These are phyloP conservation scores for Grosmannia clavigera DNA, from an alignment of 2,329 filamentous ascomycete genomes.

Conservation along the genomic window DNA sequence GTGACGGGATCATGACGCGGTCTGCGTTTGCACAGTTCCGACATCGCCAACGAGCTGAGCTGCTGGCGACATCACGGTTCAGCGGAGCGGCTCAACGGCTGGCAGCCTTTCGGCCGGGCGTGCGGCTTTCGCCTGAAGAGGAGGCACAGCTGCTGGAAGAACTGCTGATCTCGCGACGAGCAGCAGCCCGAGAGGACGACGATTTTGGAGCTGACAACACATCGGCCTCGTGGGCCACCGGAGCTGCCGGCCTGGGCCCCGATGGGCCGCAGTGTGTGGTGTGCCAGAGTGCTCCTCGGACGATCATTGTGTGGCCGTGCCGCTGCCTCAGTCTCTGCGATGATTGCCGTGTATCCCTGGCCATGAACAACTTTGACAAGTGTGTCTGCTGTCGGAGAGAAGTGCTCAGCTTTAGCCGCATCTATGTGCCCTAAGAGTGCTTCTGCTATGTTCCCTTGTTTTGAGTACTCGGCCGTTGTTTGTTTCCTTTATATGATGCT, in stretches of 20 bases:
- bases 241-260: constrained; percentile 58
- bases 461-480: background rate
- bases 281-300: constrained; percentile 75
- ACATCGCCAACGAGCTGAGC: constrained; percentile 54
- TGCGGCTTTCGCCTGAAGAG: constrained; percentile 41
- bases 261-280: constrained; percentile 81
- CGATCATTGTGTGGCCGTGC: constrained; percentile 92
- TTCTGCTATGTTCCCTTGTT: background rate
- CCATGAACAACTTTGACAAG: constrained; percentile 94
- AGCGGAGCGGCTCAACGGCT: constrained; percentile 14
- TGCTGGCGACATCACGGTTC: constrained; percentile 34
- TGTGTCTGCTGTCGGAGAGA: constrained; percentile 89
- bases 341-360: constrained; percentile 83
- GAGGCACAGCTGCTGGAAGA: constrained; percentile 50
- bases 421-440: constrained; percentile 59
- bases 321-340: constrained; percentile 90
- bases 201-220: constrained; percentile 3
- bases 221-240: constrained; percentile 47
- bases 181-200: constrained; percentile 4
- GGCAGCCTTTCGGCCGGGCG: constrained; percentile 18
- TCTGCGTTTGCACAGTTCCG: constrained; percentile 59
- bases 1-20: constrained; percentile 64
- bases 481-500: background rate
- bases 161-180: constrained; percentile 41
- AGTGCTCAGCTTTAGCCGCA: constrained; percentile 76